These are phyloP conservation scores for Penicillium longicatenatum DNA, from an alignment of 495 filamentous ascomycete genomes.

Conservation along the genomic window DNA sequence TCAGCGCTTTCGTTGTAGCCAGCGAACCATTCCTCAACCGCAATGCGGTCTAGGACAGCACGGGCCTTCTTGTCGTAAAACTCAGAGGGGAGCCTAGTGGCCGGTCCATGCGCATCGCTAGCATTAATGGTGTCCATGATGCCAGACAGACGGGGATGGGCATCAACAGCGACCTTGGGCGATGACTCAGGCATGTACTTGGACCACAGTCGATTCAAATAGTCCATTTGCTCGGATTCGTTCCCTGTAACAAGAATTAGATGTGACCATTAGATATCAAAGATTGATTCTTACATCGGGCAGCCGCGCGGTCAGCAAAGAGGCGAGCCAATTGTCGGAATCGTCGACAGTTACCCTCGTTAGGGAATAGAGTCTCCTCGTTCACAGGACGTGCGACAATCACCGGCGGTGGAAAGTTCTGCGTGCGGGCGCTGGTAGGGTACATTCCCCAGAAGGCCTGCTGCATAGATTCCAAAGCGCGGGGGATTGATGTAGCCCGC, in stretches of 20 bases:
- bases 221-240: slow-evolving; percentile 76
- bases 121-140: slow-evolving; percentile 94
- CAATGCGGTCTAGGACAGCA: slow-evolving; percentile 73
- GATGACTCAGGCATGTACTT: slow-evolving; percentile 82
- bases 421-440: slow-evolving; percentile 65
- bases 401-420: slow-evolving; percentile 67
- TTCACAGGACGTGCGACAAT: slow-evolving; percentile 70
- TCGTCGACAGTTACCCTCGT: slow-evolving; percentile 80
- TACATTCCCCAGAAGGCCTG: slow-evolving; percentile 91
- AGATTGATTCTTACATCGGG: slow-evolving; percentile 55
- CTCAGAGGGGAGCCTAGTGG: slow-evolving; percentile 73
- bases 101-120: slow-evolving; percentile 80
- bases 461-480: slow-evolving; percentile 85
- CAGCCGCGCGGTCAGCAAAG: slow-evolving; percentile 80
- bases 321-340: slow-evolving; percentile 77
- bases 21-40: slow-evolving; percentile 89
- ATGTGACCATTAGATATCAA: not conserved
- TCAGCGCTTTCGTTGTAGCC: slow-evolving; percentile 83
- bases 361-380: slow-evolving; percentile 93
- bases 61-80: slow-evolving; percentile 82
- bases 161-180: slow-evolving; percentile 75
- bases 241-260: slow-evolving; percentile 56
- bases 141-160: slow-evolving; percentile 79
- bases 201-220: slow-evolving; percentile 71
- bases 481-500: slow-evolving; percentile 79